Conservation (phyloP, 768 basidiomycete genomes). For the Baorangia bicolor region DNA sequence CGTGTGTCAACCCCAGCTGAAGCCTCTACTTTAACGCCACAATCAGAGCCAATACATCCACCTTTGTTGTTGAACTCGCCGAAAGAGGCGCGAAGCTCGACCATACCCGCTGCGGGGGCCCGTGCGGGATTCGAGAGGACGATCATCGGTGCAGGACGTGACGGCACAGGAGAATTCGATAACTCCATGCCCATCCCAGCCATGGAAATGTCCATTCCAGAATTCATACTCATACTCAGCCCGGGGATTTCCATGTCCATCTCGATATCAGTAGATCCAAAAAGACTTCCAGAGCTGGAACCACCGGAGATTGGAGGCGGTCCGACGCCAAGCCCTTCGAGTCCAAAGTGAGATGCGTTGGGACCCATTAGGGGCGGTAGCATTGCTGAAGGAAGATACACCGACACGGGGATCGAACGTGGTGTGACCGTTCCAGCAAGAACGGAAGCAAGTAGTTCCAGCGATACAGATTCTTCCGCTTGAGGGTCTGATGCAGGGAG, state of each 20-base stretch:
- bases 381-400: conserved; percentile 51
- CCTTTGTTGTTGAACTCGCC: conserved; percentile 40
- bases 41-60: conserved; percentile 18
- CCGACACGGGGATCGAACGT: conserved; percentile 63
- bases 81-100: conserved; percentile 63
- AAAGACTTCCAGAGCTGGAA: conserved; percentile 27
- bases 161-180: conserved; percentile 35
- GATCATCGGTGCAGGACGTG: conserved; percentile 49
- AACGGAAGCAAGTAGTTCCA: conserved; percentile 62
- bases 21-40: conserved; percentile 25
- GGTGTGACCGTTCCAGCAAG: conserved; percentile 50
- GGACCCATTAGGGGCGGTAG: conserved; percentile 21
- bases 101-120: conserved; percentile 59
- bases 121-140: conserved; percentile 67
- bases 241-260: conserved; percentile 38
- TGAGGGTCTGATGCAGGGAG: conserved; percentile 25
- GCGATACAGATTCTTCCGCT: conserved; percentile 36
- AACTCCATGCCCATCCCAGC: conserved; percentile 29
- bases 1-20: conserved; percentile 48
- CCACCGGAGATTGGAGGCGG: conserved; percentile 22
- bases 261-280: conserved; percentile 32
- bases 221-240: conserved; percentile 35
- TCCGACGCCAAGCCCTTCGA: conserved; percentile 27
- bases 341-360: conserved; percentile 28
- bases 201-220: conserved; percentile 31